A percentile compares a stretch with the other conserved stretches of the same genome.
Evolutionary conservation across 768 basidiomycete species (phyloP).

Genomic region (Lactarius pseudohatsudake): DNA sequence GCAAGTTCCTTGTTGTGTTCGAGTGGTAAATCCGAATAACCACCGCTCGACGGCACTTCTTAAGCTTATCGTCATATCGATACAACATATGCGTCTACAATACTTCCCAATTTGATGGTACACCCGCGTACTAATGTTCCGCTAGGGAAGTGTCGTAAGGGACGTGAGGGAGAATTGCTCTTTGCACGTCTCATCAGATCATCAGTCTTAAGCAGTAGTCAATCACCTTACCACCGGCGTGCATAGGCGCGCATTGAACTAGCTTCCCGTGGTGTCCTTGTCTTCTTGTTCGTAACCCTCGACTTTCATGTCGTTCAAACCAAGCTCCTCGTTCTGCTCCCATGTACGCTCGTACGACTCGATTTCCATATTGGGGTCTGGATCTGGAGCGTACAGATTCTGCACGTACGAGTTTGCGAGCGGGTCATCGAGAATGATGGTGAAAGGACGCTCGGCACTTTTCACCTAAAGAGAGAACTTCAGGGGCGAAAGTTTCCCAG

Average conservation of each 20-base stretch:
- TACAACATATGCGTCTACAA: background rate
- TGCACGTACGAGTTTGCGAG: conserved; percentile 95
- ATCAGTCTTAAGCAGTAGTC: background rate
- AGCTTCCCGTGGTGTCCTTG: conserved; percentile 13
- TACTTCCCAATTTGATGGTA: background rate
- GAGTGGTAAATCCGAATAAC: background rate
- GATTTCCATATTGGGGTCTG: conserved; percentile 89
- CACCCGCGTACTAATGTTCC: background rate
- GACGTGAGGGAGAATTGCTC: background rate
- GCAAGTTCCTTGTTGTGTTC: background rate
- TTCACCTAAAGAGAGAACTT: conserved; percentile 57
- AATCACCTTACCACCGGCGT: background rate
- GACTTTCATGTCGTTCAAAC: conserved; percentile 86
- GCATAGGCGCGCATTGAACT: background rate
- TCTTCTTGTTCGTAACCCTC: conserved; percentile 61
- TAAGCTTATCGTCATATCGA: background rate
- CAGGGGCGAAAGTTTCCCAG: background rate
- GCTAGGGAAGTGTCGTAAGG: background rate
- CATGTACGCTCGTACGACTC: conserved; percentile 81
- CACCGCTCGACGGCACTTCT: background rate
- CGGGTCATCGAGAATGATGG: conserved; percentile 92
- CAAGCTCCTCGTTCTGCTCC: conserved; percentile 94
- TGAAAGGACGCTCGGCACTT: conserved; percentile 76
- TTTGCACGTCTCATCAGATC: background rate
- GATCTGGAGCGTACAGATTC: conserved; percentile 95